phyloP scores from a whole-genome alignment of 495 filamentous ascomycete species.

The Aspergillus mulundensis region DNA sequence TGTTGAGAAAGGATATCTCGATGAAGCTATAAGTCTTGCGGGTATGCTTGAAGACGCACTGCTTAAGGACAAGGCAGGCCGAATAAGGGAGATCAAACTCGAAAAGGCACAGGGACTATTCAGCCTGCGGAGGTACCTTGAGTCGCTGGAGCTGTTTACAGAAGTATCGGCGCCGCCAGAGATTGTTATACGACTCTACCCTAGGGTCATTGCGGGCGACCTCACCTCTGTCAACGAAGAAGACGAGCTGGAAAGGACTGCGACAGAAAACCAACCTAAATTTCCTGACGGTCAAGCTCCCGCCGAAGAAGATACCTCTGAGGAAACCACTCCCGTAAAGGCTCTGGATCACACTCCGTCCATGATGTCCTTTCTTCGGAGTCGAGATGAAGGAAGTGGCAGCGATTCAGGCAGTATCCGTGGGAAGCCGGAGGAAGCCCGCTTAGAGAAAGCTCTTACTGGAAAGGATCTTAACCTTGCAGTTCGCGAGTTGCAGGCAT shows the following conservation, averaged over 20 bases:
- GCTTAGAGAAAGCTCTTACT: slow-evolving; percentile 44
- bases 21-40: slow-evolving; percentile 89
- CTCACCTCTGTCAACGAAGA: slow-evolving; percentile 56
- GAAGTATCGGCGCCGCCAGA: slow-evolving; percentile 86
- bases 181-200: slow-evolving; percentile 81
- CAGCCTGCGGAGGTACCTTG: slow-evolving; percentile 72
- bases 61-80: slow-evolving; percentile 74
- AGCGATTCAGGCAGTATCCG: slow-evolving; percentile 47
- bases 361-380: slow-evolving; percentile 52
- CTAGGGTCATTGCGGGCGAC: slow-evolving; percentile 77
- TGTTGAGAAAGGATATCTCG: slow-evolving; percentile 67
- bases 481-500: slow-evolving; percentile 75
- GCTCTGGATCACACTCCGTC: slow-evolving; percentile 45
- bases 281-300: slow-evolving; percentile 23
- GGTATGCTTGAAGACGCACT: slow-evolving; percentile 89
- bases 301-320: slow-evolving; percentile 25
- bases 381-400: slow-evolving; percentile 39
- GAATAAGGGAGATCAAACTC: slow-evolving; percentile 79
- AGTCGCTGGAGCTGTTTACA: slow-evolving; percentile 88
- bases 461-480: slow-evolving; percentile 78
- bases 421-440: slow-evolving; percentile 27
- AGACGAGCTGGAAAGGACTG: slow-evolving; percentile 44
- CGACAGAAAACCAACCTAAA: slow-evolving; percentile 20
- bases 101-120: slow-evolving; percentile 86
- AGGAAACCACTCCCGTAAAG: slow-evolving; percentile 18